Evolutionary conservation across 2,329 filamentous ascomycete genomes (phyloP), one percentile per base, ranked within the genome.

Genomic region (Falciphora oryzae): DNA sequence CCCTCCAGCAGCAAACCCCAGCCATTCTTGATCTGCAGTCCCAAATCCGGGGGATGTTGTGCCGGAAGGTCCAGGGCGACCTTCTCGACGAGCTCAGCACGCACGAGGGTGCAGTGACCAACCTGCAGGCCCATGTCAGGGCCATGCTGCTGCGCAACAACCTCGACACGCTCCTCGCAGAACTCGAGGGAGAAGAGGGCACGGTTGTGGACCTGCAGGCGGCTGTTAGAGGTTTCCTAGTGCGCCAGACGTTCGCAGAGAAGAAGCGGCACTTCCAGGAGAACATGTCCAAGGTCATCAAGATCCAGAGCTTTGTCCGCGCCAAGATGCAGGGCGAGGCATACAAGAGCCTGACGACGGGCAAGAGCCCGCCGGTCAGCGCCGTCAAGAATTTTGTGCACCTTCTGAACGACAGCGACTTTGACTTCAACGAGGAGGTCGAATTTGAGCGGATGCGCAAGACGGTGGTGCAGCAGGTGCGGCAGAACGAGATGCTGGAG

Each of bases 281-380:
- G 77, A 99, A 99, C 73, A 99, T 99, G 95, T 88, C 97, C 72
- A 98, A 96, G 77, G 95, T 99, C 31, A 89, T 99, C 81, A 99
- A 99, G 77, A 93, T 98, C 65, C 96, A 99, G 75, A 99, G 95
- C 74, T 96, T 98, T 69, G 89, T 98, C 63, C 88, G 95, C 67
- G 95, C 89, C 69, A 95, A 96, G 74, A 91, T 98, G 62, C 95
- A 99, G 76, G 95, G 95, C 63, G 92, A 99, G 77, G 95, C 95
- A 2, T 99, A 99, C 82, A 97, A 97, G 84, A 97, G 92, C 74
- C 83, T 99, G 68, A 98, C 93, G 2, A 93, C 88, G 38, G 96
- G 95, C 66, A 97, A 97, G 79, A 98, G 98, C 73, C 95, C 95
- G 29, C 95, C 95, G 0, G 93, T 99, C 66, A 92, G 92, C 56